These are phyloP conservation scores for Trichoderma cornu-damae DNA, from an alignment of 2,329 filamentous ascomycete genomes.

Conservation along the genomic window DNA sequence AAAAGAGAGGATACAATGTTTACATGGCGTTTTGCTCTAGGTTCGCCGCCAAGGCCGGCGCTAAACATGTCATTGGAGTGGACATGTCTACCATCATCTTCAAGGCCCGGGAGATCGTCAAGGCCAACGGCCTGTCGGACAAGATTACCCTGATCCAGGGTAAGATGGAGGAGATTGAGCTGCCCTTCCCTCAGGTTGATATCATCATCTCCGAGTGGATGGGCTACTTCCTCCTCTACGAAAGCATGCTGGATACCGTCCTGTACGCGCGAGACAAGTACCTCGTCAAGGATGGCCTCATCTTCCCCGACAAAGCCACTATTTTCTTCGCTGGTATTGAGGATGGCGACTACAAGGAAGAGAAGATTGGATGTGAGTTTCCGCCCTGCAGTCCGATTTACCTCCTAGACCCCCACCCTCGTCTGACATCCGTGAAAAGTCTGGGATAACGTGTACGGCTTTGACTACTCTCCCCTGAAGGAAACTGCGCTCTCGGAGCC, in stretches of 20 bases:
- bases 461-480: slow-evolving; percentile 93
- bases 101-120: slow-evolving; percentile 94
- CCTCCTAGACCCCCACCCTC: not conserved
- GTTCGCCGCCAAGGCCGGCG: slow-evolving; percentile 94
- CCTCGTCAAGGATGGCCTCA: slow-evolving; percentile 77
- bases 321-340: slow-evolving; percentile 97
- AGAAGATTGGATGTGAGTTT: slow-evolving; percentile 94
- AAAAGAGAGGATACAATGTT: not conserved
- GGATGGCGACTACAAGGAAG: slow-evolving; percentile 98
- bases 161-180: slow-evolving; percentile 97
- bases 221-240: slow-evolving; percentile 98
- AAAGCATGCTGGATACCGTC: slow-evolving; percentile 98
- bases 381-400: accelerated
- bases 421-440: slow-evolving; percentile 49
- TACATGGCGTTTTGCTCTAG: slow-evolving; percentile 41
- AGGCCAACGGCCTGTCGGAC: slow-evolving; percentile 82
- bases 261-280: slow-evolving; percentile 94
- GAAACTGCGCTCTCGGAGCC: slow-evolving; percentile 89
- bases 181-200: slow-evolving; percentile 93
- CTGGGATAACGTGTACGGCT: slow-evolving; percentile 99
- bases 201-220: slow-evolving; percentile 99
- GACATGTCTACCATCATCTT: slow-evolving; percentile 99
- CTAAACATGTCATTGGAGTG: slow-evolving; percentile 97
- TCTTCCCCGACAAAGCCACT: slow-evolving; percentile 98
- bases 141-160: slow-evolving; percentile 98